Evolutionary conservation across 202 grass and related monocot species (phyloP).

Genomic region (Schoenoplectus triqueter): DNA sequence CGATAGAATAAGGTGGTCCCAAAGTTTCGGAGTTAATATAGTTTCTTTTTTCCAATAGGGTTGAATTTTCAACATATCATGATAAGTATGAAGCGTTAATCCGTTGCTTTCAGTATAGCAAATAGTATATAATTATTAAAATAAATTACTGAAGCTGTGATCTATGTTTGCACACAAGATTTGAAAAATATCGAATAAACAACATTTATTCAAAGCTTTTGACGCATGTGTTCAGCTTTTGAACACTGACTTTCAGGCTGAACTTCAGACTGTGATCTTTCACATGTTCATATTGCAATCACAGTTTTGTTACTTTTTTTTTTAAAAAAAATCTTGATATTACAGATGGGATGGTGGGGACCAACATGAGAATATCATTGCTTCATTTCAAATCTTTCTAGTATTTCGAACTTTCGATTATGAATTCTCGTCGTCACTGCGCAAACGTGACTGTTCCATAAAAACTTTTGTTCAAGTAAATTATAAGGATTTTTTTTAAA

Average conservation of each 20-base stretch:
- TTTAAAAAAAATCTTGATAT: neutral
- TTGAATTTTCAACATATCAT: neutral
- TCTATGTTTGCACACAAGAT: neutral
- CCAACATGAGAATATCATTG: no score
- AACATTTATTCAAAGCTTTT: neutral
- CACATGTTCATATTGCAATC: neutral
- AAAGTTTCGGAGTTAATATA: neutral
- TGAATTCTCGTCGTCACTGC: no score
- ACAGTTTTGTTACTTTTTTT: neutral
- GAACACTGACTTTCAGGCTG: neutral
- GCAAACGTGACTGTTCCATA: no score
- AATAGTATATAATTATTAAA: neutral
- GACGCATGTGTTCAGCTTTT: neutral
- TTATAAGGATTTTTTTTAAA: no score
- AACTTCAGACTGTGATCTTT: neutral
- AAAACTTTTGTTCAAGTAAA: no score
- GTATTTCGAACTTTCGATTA: no score
- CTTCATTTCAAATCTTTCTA: no score
- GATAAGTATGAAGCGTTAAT: neutral
- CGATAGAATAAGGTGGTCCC: neutral
- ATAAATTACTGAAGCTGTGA: neutral
- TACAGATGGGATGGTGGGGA: no score
- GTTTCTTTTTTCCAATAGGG: neutral
- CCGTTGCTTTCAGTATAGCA: neutral
- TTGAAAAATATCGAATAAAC: neutral